Percentiles rank a stretch among this genome's conserved stretches.
phyloP scores from a whole-genome alignment of 768 basidiomycete genomes.

The Lentinula lateritia region DNA sequence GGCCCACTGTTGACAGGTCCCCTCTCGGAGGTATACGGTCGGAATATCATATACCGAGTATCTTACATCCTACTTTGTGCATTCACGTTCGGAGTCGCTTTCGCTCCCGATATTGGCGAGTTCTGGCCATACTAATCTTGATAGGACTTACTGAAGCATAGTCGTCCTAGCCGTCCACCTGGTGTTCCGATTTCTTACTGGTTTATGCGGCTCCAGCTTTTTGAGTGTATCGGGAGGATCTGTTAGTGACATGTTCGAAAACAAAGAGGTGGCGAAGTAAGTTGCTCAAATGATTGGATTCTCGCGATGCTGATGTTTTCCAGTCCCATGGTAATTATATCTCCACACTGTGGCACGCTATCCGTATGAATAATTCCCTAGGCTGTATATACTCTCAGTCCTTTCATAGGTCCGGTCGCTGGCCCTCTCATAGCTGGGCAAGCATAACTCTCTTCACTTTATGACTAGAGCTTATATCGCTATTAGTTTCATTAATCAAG shows the following conservation, averaged over 20 bases:
- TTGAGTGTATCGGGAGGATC: slow-evolving; percentile 54
- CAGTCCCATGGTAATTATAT: background rate
- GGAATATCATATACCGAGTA: slow-evolving; percentile 54
- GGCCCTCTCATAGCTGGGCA: slow-evolving; percentile 59
- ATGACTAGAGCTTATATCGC: background rate
- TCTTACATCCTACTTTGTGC: slow-evolving; percentile 59
- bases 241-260: slow-evolving; percentile 50
- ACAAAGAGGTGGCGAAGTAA: slow-evolving; percentile 54
- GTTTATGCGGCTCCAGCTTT: slow-evolving; percentile 52
- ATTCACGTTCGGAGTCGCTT: slow-evolving; percentile 68
- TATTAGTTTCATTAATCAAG: slow-evolving; percentile 65
- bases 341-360: background rate
- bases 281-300: slow-evolving; percentile 15
- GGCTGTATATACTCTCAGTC: slow-evolving; percentile 52
- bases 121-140: background rate
- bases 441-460: slow-evolving; percentile 16
- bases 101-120: slow-evolving; percentile 61
- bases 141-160: background rate
- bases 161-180: slow-evolving; percentile 49
- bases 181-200: slow-evolving; percentile 49
- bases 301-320: background rate
- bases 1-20: slow-evolving; percentile 54
- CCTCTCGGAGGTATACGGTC: slow-evolving; percentile 57
- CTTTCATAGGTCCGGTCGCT: slow-evolving; percentile 45
- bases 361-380: slow-evolving; percentile 22